Evolutionary conservation across 257 asterid species (phyloP).

Genomic region (Solanum pennellii): DNA sequence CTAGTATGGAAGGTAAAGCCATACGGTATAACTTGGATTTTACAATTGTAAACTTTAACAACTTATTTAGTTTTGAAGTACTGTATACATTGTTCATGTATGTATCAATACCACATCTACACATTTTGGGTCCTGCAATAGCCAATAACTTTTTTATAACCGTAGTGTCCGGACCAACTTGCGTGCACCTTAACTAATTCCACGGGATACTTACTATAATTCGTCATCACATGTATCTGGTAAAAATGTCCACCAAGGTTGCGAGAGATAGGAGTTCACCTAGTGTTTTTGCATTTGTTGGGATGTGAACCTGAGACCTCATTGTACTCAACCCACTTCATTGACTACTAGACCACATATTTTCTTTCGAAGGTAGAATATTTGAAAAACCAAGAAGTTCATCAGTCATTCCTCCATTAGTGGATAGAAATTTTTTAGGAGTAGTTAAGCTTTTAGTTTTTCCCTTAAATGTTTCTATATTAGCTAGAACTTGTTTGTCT

Average conservation of each 20-base stretch:
- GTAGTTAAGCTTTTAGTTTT: not conserved
- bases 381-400: not conserved
- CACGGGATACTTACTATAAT: not conserved
- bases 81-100: not conserved
- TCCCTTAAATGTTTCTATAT: not conserved
- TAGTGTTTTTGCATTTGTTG: not conserved
- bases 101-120: not conserved
- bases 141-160: not conserved
- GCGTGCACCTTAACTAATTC: not conserved
- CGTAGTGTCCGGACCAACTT: not conserved
- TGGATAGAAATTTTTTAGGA: not conserved
- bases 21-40: not conserved
- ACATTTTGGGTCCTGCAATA: not conserved
- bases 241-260: not conserved
- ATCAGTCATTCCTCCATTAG: not conserved
- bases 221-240: not conserved
- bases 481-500: not conserved
- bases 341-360: not conserved
- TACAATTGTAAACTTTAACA: not conserved
- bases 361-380: not conserved
- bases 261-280: not conserved
- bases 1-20: not conserved
- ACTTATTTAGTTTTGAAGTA: not conserved
- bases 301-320: not conserved
- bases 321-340: not conserved